Percentiles rank a stretch among this genome's conserved stretches.
Conservation (phyloP, 2,329 filamentous ascomycete species). For the Xenosphaeropsis pyriputrescens region DNA sequence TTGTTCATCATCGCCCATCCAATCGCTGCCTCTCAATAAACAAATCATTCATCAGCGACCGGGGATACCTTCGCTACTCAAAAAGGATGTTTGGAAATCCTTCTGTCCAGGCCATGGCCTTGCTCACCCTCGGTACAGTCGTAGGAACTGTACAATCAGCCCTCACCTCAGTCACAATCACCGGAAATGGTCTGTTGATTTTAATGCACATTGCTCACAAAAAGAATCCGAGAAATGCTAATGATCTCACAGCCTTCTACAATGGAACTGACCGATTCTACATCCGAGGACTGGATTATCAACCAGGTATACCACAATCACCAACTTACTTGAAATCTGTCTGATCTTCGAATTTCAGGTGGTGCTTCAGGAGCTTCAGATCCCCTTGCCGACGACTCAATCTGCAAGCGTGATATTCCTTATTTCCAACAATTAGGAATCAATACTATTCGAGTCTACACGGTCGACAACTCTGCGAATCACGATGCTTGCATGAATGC, state of each 20-base stretch:
- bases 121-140: too few relatives aligned
- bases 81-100: too few relatives aligned
- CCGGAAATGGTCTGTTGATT: not conserved
- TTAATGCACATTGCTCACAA: too few relatives aligned
- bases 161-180: slow-evolving; percentile 1
- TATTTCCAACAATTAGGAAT: slow-evolving; percentile 56
- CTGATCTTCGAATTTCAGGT: slow-evolving; percentile 24
- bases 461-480: slow-evolving; percentile 52
- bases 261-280: slow-evolving; percentile 27
- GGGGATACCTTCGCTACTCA: too few relatives aligned
- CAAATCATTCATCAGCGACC: too few relatives aligned
- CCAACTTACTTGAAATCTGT: not conserved
- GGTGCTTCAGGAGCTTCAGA: slow-evolving; percentile 47
- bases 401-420: slow-evolving; percentile 49
- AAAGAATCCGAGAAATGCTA: not conserved
- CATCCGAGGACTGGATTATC: slow-evolving; percentile 49
- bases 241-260: slow-evolving; percentile 14
- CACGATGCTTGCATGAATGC: slow-evolving; percentile 57
- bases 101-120: too few relatives aligned
- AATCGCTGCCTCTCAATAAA: too few relatives aligned
- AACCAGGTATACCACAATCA: slow-evolving; percentile 27
- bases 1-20: too few relatives aligned
- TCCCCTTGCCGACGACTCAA: slow-evolving; percentile 42
- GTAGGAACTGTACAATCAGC: too few relatives aligned
- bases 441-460: slow-evolving; percentile 63